Percentiles rank a stretch among this genome's conserved stretches.
Conservation (phyloP, 371 early-diverging fungal species). For the Smittium culicis region DNA sequence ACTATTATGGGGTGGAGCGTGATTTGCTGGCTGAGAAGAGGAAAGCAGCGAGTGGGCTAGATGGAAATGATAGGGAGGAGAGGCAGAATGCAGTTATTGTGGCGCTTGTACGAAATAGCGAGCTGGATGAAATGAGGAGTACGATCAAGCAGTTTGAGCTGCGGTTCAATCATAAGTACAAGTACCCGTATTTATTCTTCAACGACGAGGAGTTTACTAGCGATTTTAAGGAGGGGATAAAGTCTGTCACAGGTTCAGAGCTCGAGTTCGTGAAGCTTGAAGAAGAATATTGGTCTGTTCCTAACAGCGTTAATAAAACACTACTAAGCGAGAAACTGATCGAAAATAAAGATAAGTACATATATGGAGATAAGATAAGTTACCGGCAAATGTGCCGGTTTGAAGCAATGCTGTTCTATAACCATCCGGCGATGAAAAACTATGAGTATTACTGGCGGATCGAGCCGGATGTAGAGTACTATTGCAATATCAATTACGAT, state of each 20-base stretch:
- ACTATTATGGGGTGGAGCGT: conserved; percentile 52
- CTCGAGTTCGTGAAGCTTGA: conserved; percentile 44
- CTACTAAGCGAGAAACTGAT: conserved; percentile 16
- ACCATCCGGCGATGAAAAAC: conserved; percentile 49
- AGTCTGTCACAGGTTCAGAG: conserved; percentile 40
- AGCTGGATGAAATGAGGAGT: conserved; percentile 46
- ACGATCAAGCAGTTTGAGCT: conserved; percentile 69
- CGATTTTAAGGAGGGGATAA: conserved; percentile 51
- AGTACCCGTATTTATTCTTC: conserved; percentile 87
- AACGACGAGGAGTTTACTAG: conserved; percentile 72
- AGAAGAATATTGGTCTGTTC: conserved; percentile 60
- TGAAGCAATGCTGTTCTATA: conserved; percentile 62
- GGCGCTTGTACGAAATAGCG: conserved; percentile 57
- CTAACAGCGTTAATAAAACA: conserved; percentile 17
- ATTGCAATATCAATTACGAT: conserved; percentile 63
- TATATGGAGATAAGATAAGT: conserved; percentile 40
- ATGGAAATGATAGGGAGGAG: neutral
- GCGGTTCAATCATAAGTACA: conserved; percentile 66
- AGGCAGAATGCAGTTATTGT: conserved; percentile 50
- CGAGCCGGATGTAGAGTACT: conserved; percentile 69
- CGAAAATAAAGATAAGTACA: conserved; percentile 32
- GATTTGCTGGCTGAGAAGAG: neutral
- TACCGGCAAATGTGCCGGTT: conserved; percentile 51
- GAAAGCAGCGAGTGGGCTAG: neutral
- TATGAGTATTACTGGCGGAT: conserved; percentile 82